phyloP scores from a whole-genome alignment of 2,329 filamentous ascomycete species.

The Ceratocystis colombiana region DNA sequence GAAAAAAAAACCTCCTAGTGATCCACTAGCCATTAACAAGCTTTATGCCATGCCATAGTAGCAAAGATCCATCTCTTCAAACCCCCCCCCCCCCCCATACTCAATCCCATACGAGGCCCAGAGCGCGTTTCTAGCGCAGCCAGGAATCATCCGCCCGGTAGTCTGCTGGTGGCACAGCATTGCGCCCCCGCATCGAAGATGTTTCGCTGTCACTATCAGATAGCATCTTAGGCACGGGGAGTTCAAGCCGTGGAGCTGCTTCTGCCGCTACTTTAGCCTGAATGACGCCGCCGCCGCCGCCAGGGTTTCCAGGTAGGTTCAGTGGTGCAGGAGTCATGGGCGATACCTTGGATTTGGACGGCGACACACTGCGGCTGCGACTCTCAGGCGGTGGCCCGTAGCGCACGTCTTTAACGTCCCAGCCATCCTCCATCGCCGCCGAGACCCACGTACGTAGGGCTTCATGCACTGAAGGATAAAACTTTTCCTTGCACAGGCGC shows the following conservation, averaged over 20 bases:
- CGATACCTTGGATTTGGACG: constrained; percentile 22
- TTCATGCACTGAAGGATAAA: constrained; percentile 86
- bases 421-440: constrained; percentile 76
- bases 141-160: constrained; percentile 25
- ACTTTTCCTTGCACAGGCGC: constrained; percentile 92
- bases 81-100: too few relatives aligned
- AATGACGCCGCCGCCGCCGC: not conserved
- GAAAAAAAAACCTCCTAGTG: too few relatives aligned
- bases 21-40: too few relatives aligned
- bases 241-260: constrained; percentile 21
- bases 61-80: not conserved
- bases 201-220: constrained; percentile 23
- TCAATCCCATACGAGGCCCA: not conserved
- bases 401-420: constrained; percentile 72
- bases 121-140: constrained; percentile 22
- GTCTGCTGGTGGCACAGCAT: constrained; percentile 19
- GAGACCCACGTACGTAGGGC: constrained; percentile 82
- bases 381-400: constrained; percentile 50
- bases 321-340: constrained; percentile 18
- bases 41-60: too few relatives aligned
- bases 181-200: constrained; percentile 18
- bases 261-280: not conserved
- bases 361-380: constrained; percentile 24
- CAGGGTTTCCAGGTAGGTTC: not conserved
- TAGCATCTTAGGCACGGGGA: constrained; percentile 23